Percentiles rank a stretch among this genome's conserved stretches.
Conservation (phyloP, 139 green algal genomes). For the Chlorella sp. region DNA sequence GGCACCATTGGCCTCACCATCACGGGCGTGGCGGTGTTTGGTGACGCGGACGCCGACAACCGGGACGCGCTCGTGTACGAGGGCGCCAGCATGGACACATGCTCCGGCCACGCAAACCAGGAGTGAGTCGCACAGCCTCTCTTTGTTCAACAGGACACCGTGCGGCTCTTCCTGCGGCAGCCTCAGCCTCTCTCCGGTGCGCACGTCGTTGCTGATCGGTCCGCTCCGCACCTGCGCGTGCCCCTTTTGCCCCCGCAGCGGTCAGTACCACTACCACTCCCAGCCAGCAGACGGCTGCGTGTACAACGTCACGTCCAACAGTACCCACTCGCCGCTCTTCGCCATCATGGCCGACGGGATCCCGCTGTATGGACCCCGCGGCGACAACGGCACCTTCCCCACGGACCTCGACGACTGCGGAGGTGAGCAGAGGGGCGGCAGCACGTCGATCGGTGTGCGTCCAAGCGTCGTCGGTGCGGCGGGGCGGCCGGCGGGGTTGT, state of each 20-base stretch:
- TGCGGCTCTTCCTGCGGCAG: background rate
- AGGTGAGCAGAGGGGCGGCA: background rate
- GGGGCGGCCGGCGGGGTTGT: background rate
- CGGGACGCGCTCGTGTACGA: background rate
- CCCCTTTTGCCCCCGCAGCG: background rate
- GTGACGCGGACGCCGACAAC: background rate
- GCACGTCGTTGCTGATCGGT: background rate
- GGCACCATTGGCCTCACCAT: background rate
- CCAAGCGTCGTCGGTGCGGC: no score
- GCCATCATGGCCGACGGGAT: background rate
- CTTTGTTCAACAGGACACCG: background rate
- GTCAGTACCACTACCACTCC: background rate
- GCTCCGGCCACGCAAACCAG: background rate
- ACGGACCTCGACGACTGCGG: background rate
- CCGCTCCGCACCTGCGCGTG: background rate
- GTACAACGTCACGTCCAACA: background rate
- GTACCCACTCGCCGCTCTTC: background rate
- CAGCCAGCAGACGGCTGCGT: background rate
- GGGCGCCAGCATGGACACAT: background rate
- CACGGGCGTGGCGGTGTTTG: background rate
- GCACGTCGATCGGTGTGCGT: no score
- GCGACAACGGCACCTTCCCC: background rate
- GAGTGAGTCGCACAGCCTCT: background rate
- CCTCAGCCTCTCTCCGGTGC: background rate
- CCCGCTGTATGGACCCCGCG: background rate